Base-by-base conservation (phyloP, 768 basidiomycete genomes). In the Suillus luteus region DNA sequence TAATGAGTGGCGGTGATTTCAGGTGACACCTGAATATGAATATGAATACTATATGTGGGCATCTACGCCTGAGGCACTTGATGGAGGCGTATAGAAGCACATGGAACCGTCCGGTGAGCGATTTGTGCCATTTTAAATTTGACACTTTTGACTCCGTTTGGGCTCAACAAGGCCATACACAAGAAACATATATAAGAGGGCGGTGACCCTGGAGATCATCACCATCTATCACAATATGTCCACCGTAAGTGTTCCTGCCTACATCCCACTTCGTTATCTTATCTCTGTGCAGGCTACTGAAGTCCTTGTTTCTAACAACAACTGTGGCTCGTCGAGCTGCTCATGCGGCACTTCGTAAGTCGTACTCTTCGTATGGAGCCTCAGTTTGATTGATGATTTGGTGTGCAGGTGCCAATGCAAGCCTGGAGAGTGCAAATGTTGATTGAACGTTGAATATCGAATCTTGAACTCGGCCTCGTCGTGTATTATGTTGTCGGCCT, bases 401-500 rank as follows among this genome's bases (percentile, higher is more conserved):
- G 7, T 19, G 15, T 27, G 3, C 11, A 54, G 52, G 19, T 54
- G 52, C 52, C 33, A 35, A n/a, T 54, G 52, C 52, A 54, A 54
- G 52, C 10, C 33, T 6, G 52, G 52, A 35, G 52, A 54, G 19
- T 54, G 52, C 52, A 54, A 54, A 33, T 54, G 52, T 19, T 54
- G 7, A 49, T 49, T 8, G 51, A 52, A 52, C 17, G 17, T 9
- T 31, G 24, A 27, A 41, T 17, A 17, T 14, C 31, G 31, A 31
- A 31, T 31, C 31, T 31, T 31, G 31, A 3, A 31, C 3, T 31
- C 8, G 12, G 46, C 5, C 46, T 10, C 19, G 17, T 19, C 8
- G 8, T 19, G 44, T 41, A 17, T 37, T 3, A 37, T 37, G 2
- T 37, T 11, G 1, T 37, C 37, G 37, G 37, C 37, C 9, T 37